Percentiles rank a stretch among this genome's conserved stretches.
These are phyloP conservation scores for Penicillium antarcticum DNA, from an alignment of 495 filamentous ascomycete species.

Conservation along the genomic window DNA sequence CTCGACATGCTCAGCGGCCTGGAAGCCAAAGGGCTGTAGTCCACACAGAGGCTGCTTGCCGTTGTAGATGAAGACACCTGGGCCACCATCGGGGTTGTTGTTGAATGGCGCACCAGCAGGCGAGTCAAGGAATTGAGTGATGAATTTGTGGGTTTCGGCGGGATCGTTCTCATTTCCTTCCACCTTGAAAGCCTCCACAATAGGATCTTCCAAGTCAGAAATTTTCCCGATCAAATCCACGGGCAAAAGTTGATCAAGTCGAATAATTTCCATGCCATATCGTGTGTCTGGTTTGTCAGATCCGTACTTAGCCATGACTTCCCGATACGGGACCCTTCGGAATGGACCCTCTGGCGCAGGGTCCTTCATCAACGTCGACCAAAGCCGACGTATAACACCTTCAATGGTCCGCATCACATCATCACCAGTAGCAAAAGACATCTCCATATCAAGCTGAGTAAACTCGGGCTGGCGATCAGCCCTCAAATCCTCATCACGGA, in stretches of 20 bases:
- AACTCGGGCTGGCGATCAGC: conserved; percentile 97
- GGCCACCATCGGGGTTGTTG: conserved; percentile 64
- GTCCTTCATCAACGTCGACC: conserved; percentile 42
- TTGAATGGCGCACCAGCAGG: conserved; percentile 59
- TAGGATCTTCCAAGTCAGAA: conserved; percentile 53
- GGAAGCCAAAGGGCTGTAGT: conserved; percentile 71
- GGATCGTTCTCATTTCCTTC: conserved; percentile 44
- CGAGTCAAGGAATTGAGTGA: conserved; percentile 64
- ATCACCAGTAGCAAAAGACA: conserved; percentile 72
- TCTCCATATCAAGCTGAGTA: conserved; percentile 94
- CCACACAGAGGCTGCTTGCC: conserved; percentile 66
- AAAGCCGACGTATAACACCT: conserved; percentile 57
- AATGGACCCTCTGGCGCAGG: conserved; percentile 48
- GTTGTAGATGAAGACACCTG: conserved; percentile 73
- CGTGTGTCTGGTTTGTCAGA: conserved; percentile 91
- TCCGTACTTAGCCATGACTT: conserved; percentile 78
- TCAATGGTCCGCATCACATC: conserved; percentile 74
- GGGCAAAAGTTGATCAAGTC: conserved; percentile 60
- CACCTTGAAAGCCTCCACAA: conserved; percentile 71
- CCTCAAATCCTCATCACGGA: conserved; percentile 90
- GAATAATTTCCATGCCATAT: conserved; percentile 56
- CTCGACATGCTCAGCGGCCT: conserved; percentile 59
- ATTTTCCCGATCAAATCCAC: conserved; percentile 70
- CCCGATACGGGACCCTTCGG: conserved; percentile 62
- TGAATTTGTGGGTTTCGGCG: conserved; percentile 52